Evolutionary conservation across 2,329 filamentous ascomycete species (phyloP), one percentile per base, ranked within the genome.

Genomic region (Aspergillus transmontanensis): DNA sequence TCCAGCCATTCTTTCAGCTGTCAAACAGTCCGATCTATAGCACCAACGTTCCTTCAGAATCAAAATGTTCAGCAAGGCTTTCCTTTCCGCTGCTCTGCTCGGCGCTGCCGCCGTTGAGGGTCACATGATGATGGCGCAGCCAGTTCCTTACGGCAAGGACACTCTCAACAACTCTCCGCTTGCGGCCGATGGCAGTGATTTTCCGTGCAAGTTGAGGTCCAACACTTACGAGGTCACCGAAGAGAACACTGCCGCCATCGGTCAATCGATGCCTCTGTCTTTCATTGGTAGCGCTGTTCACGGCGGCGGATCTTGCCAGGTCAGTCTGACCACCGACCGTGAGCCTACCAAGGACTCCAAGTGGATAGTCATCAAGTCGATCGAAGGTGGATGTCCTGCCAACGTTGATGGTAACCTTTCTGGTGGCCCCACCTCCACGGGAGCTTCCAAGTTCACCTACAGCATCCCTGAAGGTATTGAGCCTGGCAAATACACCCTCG

Each of bases 311-410:
- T 96, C 92, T 0, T 98, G 95, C 81, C 95, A 99, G 72, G 80
- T 98, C 62, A 90, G 90, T 10, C 81, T 99, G 70, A 95, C 94
- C 0, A 93, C 91, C 21, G 94, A 97, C 69, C 81, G 84, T 12
- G 80, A 84, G 14, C 89, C 93, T 0, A 89, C 86, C 30, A 86
- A 85, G 68, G 77, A 86, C 68, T 90, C 87, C 0, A 84, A 86
- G 26, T 99, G 90, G 89, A 93, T 94, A 76, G 94, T 97, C 66
- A 94, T 99, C 76, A 88, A 95, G 73, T 94, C 90, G 0, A 91
- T 93, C 32, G 85, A 93, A 64, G 94, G 94, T 43, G 93, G 94
- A 16, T 98, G 95, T 76, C 93, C 93, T 0, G 85, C 89, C 61
- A 84, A 84, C 21, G 76, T 80, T 0, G 66, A 68, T 0, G 90